Conservation (phyloP, 495 filamentous ascomycete genomes). For the Podospora conica region DNA sequence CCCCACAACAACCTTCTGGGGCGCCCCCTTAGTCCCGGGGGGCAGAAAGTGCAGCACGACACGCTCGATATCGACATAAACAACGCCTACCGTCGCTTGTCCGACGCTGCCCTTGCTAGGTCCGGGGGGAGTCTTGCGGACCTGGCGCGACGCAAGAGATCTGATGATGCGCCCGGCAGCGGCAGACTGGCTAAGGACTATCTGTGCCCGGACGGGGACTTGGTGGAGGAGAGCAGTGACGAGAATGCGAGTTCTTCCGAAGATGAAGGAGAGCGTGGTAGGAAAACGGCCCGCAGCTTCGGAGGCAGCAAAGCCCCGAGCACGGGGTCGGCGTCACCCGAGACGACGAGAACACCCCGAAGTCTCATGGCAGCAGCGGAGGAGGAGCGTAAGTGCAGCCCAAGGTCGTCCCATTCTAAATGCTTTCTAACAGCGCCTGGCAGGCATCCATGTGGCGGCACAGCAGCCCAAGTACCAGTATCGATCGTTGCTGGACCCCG, state of each 20-base stretch:
- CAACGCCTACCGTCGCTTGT: conserved; percentile 56
- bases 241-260: conserved; percentile 46
- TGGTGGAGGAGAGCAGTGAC: conserved; percentile 50
- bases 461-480: conserved; percentile 35
- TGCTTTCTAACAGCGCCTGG: conserved; percentile 13
- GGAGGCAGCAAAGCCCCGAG: conserved; percentile 17
- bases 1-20: conserved; percentile 39
- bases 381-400: conserved; percentile 62
- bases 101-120: conserved; percentile 55
- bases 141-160: conserved; percentile 42
- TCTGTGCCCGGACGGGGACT: conserved; percentile 53
- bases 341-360: conserved; percentile 34
- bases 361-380: conserved; percentile 64
- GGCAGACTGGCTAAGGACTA: conserved; percentile 71
- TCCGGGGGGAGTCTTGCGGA: conserved; percentile 50
- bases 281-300: conserved; percentile 36
- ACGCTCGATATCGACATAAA: conserved; percentile 51
- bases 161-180: conserved; percentile 38
- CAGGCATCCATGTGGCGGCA: conserved; percentile 39
- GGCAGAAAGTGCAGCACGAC: conserved; percentile 42
- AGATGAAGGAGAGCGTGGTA: conserved; percentile 46
- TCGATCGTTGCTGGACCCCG: conserved; percentile 53
- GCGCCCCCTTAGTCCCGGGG: conserved; percentile 33
- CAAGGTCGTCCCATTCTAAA: background rate
- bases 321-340: conserved; percentile 6